phyloP scores from a whole-genome alignment of 1,139 yeast species.

The Hansenula sp. region DNA sequence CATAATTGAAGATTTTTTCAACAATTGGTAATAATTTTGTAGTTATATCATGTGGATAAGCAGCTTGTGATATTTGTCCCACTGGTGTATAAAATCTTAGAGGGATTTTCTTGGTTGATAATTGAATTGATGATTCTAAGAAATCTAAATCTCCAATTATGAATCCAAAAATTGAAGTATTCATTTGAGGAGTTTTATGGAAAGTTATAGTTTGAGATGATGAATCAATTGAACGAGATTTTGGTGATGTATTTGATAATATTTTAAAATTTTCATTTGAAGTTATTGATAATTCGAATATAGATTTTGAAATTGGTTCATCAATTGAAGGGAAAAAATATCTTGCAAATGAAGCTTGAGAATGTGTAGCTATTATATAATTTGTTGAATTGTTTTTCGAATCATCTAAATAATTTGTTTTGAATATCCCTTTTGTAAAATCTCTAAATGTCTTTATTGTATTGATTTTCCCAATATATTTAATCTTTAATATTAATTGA shows the following conservation, averaged over 20 bases:
- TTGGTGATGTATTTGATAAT: slow-evolving; percentile 40
- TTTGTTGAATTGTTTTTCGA: slow-evolving; percentile 43
- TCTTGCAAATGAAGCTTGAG: slow-evolving; percentile 64
- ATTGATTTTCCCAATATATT: slow-evolving; percentile 52
- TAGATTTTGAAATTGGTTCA: slow-evolving; percentile 51
- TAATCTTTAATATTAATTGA: slow-evolving; percentile 13
- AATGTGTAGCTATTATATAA: slow-evolving; percentile 59
- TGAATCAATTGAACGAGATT: slow-evolving; percentile 18
- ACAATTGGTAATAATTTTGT: slow-evolving; percentile 42
- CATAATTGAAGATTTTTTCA: slow-evolving; percentile 35
- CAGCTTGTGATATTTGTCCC: slow-evolving; percentile 44
- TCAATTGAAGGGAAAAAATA: slow-evolving; percentile 63
- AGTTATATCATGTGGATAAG: slow-evolving; percentile 42
- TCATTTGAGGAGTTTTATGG: slow-evolving; percentile 50
- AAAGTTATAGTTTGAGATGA: slow-evolving; percentile 35
- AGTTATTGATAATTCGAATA: slow-evolving; percentile 42
- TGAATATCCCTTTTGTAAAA: slow-evolving; percentile 61
- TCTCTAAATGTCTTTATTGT: slow-evolving; percentile 53
- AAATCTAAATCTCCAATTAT: slow-evolving; percentile 60
- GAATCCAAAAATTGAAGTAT: slow-evolving; percentile 61
- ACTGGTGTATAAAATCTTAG: slow-evolving; percentile 51
- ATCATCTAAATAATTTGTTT: slow-evolving; percentile 54
- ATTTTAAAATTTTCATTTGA: slow-evolving; percentile 44
- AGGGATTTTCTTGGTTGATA: slow-evolving; percentile 31
- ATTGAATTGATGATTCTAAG: slow-evolving; percentile 31